Conservation (phyloP, 352 stramenopile species). For the Phytopythium vexans region DNA sequence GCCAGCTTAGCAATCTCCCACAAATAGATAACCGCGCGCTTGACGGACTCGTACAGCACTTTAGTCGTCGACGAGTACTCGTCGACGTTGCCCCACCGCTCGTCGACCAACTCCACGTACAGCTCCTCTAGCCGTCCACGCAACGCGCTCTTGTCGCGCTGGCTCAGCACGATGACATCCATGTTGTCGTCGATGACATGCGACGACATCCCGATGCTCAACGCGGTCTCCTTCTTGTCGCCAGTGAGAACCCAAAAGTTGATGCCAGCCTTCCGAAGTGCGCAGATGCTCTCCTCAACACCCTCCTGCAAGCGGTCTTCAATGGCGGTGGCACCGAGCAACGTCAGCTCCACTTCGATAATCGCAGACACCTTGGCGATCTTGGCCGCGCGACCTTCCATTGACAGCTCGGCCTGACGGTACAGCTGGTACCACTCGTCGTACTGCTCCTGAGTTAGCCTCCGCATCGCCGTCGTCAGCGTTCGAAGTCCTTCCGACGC, state of each 20-base stretch:
- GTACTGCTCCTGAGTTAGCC: conserved; percentile 70
- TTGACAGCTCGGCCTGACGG: conserved; percentile 70
- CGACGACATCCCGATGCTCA: conserved; percentile 88
- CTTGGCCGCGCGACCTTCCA: conserved; percentile 66
- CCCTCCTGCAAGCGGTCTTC: conserved; percentile 92
- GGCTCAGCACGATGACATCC: conserved; percentile 84
- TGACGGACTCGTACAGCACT: conserved; percentile 77
- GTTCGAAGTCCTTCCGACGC: conserved; percentile 75
- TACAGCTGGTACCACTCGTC: conserved; percentile 70
- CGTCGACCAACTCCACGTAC: conserved; percentile 85
- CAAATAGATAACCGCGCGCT: conserved; percentile 58
- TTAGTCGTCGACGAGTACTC: conserved; percentile 73
- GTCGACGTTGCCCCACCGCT: conserved; percentile 80
- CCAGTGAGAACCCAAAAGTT: conserved; percentile 96
- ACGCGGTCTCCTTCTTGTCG: conserved; percentile 87
- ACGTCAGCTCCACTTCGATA: conserved; percentile 83
- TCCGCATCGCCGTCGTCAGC: conserved; percentile 67
- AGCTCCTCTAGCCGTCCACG: conserved; percentile 78
- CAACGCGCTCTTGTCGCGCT: conserved; percentile 75
- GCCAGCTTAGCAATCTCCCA: conserved; percentile 69
- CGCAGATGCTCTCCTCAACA: conserved; percentile 90
- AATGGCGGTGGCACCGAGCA: conserved; percentile 91
- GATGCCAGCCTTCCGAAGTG: conserved; percentile 92
- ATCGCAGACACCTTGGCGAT: conserved; percentile 72
- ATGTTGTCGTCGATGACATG: conserved; percentile 90